Conservation (phyloP, 2,329 filamentous ascomycete species). For the Exophiala oligosperma region DNA sequence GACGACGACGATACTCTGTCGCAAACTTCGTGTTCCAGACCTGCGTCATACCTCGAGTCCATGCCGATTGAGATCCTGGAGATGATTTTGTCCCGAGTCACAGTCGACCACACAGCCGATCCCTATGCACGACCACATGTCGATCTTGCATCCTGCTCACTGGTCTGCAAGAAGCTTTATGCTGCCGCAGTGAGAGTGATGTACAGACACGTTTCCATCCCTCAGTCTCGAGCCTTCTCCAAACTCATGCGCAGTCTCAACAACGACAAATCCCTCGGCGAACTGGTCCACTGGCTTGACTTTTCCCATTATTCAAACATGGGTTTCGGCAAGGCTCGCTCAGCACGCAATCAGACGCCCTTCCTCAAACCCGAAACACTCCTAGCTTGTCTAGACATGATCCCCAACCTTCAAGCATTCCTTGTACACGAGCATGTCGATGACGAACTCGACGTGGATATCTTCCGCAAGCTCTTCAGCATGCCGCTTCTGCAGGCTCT, state of each 20-base stretch:
- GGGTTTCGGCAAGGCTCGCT: conserved; percentile 71
- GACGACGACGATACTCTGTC: conserved; percentile 21
- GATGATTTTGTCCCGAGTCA: conserved; percentile 71
- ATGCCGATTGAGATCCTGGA: conserved; percentile 49
- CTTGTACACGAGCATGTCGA: conserved; percentile 79
- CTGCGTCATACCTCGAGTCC: conserved; percentile 17
- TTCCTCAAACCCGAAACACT: conserved; percentile 76
- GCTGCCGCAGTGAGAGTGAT: conserved; percentile 71
- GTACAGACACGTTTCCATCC: conserved; percentile 77
- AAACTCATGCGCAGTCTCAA: conserved; percentile 73
- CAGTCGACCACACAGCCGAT: conserved; percentile 72
- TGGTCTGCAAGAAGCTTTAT: conserved; percentile 75
- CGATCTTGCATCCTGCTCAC: conserved; percentile 72
- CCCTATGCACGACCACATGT: conserved; percentile 74
- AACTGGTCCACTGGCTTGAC: conserved; percentile 75
- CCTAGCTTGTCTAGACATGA: conserved; percentile 67
- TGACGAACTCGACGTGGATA: conserved; percentile 67
- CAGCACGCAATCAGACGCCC: conserved; percentile 71
- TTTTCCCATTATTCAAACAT: conserved; percentile 85
- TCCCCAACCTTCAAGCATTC: conserved; percentile 74
- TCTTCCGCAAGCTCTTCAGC: conserved; percentile 69
- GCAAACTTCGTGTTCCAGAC: background rate
- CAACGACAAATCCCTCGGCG: conserved; percentile 67
- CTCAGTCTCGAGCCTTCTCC: conserved; percentile 78
- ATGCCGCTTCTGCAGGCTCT: conserved; percentile 65